Base-by-base conservation (phyloP, 2,329 filamentous ascomycete genomes). In the Colletotrichum scovillei region DNA sequence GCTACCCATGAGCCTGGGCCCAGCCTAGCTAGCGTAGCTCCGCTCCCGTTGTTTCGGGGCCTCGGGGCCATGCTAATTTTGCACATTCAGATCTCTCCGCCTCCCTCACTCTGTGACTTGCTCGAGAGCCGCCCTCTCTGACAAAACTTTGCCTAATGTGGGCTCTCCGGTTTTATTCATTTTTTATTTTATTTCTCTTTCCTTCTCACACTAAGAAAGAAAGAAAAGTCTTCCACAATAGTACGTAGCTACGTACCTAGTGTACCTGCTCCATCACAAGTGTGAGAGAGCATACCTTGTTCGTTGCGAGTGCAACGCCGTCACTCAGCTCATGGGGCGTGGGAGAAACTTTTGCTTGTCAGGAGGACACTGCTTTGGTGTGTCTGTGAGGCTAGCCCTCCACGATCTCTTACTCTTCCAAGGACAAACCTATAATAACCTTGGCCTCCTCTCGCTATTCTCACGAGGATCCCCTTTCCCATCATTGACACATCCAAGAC, bases 401-500 rank as follows among this genome's bases (percentile, higher is more conserved):
- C 70, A 65, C 55, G 59, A 57, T 66, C 69, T 55, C 66, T 24
- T 32, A 22, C 38, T 26, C 59, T 60, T 69, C 59, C 42, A 64
- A 64, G 53, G 56, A 52, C 28, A 60, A 49, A 59, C 55, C 59
- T 71, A 73, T 73, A 73, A 66, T 71, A 69, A 66, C 71, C 70
- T 66, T 66, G 62, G 38, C 60, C 60, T 71, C 49, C 71, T 69
- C 58, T 58, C 55, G 12, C 12, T 30, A 55, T 57, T 58, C 62
- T 66, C 35, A 65, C 5, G 42, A 8, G 26, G 19, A 19, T 49
- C 1, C 42, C 3, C 35, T 53, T 35, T 38, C 26, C 56, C 9
- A 38, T 62, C 71, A 73, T 71, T 28, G 71, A 66, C 71, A 57
- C 46, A 65, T 73, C 49, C 62, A 70, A 73, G 59, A 64, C 66